Percentiles rank a stretch among this genome's conserved stretches.
Conservation (phyloP, 345 rosid genomes). For the Fremontodendron californicum region DNA sequence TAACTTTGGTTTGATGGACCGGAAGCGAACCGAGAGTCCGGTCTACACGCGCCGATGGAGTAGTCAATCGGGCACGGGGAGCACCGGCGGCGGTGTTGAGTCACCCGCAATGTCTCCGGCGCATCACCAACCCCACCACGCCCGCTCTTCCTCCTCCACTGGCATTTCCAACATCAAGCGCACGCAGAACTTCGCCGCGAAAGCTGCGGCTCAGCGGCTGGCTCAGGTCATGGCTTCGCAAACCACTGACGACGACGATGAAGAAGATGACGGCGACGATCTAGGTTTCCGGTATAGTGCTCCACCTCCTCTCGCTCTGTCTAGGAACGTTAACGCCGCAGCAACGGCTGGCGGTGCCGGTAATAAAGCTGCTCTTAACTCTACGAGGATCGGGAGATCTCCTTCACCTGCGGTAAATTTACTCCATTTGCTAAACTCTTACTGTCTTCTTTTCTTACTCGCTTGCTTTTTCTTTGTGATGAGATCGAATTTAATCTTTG, state of each 20-base stretch:
- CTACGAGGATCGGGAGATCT: conserved; percentile 66
- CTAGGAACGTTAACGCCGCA: conserved; percentile 36
- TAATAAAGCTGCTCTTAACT: conserved; percentile 30
- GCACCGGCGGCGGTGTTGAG: conserved; percentile 33
- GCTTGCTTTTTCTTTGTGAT: background rate
- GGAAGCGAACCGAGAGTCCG: conserved; percentile 66
- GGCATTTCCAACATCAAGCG: conserved; percentile 78
- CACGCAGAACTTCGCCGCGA: conserved; percentile 90
- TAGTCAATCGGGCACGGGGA: conserved; percentile 53
- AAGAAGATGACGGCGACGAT: conserved; percentile 56
- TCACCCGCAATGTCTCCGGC: conserved; percentile 63
- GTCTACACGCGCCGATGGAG: conserved; percentile 74
- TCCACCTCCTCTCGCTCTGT: conserved; percentile 72
- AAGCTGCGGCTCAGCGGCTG: conserved; percentile 94
- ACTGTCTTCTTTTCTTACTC: background rate
- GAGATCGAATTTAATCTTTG: background rate
- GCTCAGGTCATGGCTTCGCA: conserved; percentile 99
- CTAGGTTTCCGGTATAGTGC: conserved; percentile 82
- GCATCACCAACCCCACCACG: conserved; percentile 59
- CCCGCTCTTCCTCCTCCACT: conserved; percentile 63
- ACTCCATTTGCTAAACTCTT: background rate
- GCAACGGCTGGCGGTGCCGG: conserved; percentile 3
- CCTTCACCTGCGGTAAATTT: conserved; percentile 78
- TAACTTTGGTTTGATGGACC: conserved; percentile 47
- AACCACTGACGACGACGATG: conserved; percentile 77